Base-by-base conservation (phyloP, 208 protist species). In the Trypanosoma platydactyli region DNA sequence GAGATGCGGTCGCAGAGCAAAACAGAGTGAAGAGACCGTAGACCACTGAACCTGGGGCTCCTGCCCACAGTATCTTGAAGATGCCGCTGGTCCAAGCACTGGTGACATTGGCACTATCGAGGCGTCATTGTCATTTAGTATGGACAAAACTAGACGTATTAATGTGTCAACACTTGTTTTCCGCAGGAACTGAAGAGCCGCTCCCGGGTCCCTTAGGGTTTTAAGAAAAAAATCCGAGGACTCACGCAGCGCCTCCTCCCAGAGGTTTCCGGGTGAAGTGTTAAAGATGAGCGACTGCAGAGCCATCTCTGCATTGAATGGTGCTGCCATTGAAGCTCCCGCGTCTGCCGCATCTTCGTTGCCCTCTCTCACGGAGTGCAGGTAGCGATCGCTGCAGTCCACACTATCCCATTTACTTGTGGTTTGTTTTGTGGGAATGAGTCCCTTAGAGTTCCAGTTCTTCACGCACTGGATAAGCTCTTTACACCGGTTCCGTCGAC, bases 401-500 rank as follows among this genome's bases (percentile, higher is more conserved):
- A 40, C 62, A 5, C 48, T 24, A 16, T 22, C 27, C 25, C 33
- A 24, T 11, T 3, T 11, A 11, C 5, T 38, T 25, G 50, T 16
- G 12, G 20, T 20, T 22, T 41, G 38, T 35, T n/a, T 33, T 11
- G 42, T 7, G 13, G 69, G 69, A 45, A 75, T 46, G 30, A 77
- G 46, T 12, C 69, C 71, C 65, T 80, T 78, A 1, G 71, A 76
- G 50, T 80, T 73, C 88, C 88, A 94, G 60, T 91, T 86, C n/a
- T 77, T 68, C 22, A 84, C 64, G 73, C 88, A 94, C 73, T 89
- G 79, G 40, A 85, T 64, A 1, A 73, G 35, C 24, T 71, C 64
- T 24, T 51, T 60, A 46, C 62, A 70, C 40, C 55, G 50, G 9
- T 48, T 33, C 22, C 71, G 57, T 12, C 64, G 48, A 24, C 60